These are phyloP conservation scores for Omphalotus guepiniiformis DNA, from an alignment of 768 basidiomycete genomes.

Conservation along the genomic window DNA sequence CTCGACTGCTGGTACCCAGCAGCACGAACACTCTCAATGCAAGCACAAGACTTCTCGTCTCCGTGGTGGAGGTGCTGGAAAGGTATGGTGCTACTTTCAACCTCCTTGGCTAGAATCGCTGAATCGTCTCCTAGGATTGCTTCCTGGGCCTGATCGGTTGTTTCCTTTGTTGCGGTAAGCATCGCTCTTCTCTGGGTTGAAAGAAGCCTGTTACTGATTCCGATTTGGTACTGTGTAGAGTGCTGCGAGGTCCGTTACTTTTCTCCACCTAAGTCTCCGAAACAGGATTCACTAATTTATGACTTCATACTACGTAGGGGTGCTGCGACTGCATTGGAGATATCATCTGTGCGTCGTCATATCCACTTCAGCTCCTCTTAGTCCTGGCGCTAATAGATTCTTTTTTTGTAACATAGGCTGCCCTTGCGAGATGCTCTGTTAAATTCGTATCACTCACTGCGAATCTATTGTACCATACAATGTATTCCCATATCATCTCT, in stretches of 20 bases:
- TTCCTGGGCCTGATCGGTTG: constrained; percentile 57
- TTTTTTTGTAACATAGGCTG: constrained; percentile 44
- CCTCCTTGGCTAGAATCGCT: constrained; percentile 6
- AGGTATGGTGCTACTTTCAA: constrained; percentile 33
- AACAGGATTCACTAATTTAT: background rate
- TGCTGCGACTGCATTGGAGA: constrained; percentile 70
- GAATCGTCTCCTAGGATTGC: constrained; percentile 47
- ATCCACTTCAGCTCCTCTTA: background rate
- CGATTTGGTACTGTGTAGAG: constrained; percentile 32
- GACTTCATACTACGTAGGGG: constrained; percentile 33
- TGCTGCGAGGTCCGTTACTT: constrained; percentile 58
- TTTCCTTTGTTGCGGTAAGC: constrained; percentile 72
- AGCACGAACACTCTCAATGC: constrained; percentile 29
- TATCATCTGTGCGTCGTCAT: constrained; percentile 67
- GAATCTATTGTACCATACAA: background rate
- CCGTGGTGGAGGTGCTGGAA: constrained; percentile 69
- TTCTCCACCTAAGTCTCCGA: background rate
- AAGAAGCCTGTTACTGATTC: background rate
- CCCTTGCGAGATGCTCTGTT: constrained; percentile 79
- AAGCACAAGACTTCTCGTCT: constrained; percentile 51
- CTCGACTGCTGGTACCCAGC: constrained; percentile 17
- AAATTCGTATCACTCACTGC: constrained; percentile 19
- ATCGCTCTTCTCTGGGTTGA: background rate
- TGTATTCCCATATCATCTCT: no score
- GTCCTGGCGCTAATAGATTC: background rate